Evolutionary conservation across 2,329 filamentous ascomycete species (phyloP).

Genomic region (Hypomyces rosellus): DNA sequence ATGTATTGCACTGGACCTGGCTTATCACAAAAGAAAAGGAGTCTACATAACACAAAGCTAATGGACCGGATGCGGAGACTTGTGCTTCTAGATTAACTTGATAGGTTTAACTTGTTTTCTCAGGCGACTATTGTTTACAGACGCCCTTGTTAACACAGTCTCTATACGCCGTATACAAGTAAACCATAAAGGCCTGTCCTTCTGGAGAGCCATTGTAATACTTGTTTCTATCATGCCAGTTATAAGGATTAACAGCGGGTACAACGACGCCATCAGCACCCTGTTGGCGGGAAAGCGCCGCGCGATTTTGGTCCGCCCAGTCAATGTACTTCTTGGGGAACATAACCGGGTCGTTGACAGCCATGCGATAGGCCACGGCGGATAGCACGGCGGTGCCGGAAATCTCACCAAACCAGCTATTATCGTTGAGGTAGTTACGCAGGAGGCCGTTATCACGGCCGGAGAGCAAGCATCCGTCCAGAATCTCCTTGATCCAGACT

Average conservation of each 20-base stretch:
- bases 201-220: conserved; percentile 10
- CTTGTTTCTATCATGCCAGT: conserved; percentile 11
- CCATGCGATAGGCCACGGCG: conserved; percentile 13
- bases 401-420: conserved; percentile 12
- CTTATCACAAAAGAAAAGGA: no score
- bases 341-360: conserved; percentile 11
- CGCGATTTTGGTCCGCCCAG: conserved; percentile 10
- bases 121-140: neutral
- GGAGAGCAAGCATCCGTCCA: conserved; percentile 10
- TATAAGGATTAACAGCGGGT: conserved; percentile 10
- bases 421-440: conserved; percentile 12
- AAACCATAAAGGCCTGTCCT: conserved; percentile 12
- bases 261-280: conserved; percentile 3
- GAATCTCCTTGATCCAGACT: conserved; percentile 13
- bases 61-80: no score
- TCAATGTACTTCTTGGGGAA: conserved; percentile 11
- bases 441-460: conserved; percentile 7
- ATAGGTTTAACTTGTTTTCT: no score
- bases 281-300: conserved; percentile 3
- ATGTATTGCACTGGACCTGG: no score
- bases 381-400: conserved; percentile 11
- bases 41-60: no score
- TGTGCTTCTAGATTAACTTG: no score
- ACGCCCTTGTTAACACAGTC: conserved; percentile 9
- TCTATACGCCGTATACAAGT: conserved; percentile 12